Evolutionary conservation across 192 early-diverging fungal genomes (phyloP).

Genomic region (Borealophlyctis nickersoniae): DNA sequence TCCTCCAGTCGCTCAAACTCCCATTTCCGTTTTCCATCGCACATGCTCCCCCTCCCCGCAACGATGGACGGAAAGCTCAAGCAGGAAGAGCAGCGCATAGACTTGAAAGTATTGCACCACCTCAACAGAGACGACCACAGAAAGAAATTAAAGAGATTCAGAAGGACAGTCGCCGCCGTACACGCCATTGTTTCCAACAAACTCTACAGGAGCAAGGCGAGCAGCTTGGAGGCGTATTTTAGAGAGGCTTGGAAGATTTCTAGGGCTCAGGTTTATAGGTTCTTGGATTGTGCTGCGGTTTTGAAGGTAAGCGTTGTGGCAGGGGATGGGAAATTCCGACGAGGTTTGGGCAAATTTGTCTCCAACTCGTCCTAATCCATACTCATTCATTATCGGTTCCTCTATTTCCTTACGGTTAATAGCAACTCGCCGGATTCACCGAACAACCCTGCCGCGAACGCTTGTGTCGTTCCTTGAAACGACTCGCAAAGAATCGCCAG

Average conservation of each 20-base stretch:
- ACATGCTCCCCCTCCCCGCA: too few species aligned
- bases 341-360: not conserved
- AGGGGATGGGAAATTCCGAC: not conserved
- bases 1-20: too few species aligned
- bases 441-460: constrained; percentile 49
- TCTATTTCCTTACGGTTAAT: constrained; percentile 1
- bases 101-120: constrained; percentile 36
- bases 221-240: constrained; percentile 42
- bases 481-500: constrained; percentile 33
- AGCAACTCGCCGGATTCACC: constrained; percentile 44
- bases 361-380: not conserved
- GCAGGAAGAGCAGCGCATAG: constrained; percentile 34
- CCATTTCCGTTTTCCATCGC: too few species aligned
- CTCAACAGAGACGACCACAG: constrained; percentile 29
- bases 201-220: constrained; percentile 40
- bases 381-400: not conserved
- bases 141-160: constrained; percentile 37
- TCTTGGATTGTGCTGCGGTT: constrained; percentile 49
- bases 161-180: constrained; percentile 39
- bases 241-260: constrained; percentile 47
- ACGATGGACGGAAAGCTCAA: constrained; percentile 17
- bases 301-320: constrained; percentile 27
- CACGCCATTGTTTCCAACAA: constrained; percentile 41
- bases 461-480: constrained; percentile 50
- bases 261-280: constrained; percentile 49